These are phyloP conservation scores for Terana coerulea DNA, from an alignment of 768 basidiomycete genomes.

Conservation along the genomic window DNA sequence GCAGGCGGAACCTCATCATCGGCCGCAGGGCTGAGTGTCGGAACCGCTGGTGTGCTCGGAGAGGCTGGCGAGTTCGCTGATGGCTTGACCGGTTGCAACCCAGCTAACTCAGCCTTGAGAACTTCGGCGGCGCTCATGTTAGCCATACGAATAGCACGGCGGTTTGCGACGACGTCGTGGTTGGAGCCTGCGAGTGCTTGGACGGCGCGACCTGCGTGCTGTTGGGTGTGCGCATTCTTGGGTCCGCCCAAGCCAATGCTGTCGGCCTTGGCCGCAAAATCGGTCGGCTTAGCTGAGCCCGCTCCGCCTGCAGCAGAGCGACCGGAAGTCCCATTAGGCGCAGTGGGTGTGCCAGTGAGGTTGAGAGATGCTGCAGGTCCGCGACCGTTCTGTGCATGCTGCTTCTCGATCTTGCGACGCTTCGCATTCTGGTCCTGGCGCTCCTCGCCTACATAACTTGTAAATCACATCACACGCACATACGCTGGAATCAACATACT, in stretches of 20 bases:
- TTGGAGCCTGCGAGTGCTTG: slow-evolving; percentile 85
- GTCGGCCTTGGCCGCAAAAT: slow-evolving; percentile 71
- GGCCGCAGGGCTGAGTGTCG: slow-evolving; percentile 8
- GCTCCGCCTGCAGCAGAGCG: slow-evolving; percentile 62
- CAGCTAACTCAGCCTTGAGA: slow-evolving; percentile 84
- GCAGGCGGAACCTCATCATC: slow-evolving; percentile 6
- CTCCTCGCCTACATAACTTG: slow-evolving; percentile 70
- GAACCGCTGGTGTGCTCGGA: slow-evolving; percentile 15
- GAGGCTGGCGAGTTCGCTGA: slow-evolving; percentile 25
- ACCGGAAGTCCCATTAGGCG: slow-evolving; percentile 36
- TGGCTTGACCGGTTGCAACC: slow-evolving; percentile 40
- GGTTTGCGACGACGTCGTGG: slow-evolving; percentile 85
- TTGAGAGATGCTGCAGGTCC: slow-evolving; percentile 49
- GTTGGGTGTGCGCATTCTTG: slow-evolving; percentile 52
- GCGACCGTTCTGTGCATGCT: slow-evolving; percentile 22
- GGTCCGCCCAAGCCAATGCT: slow-evolving; percentile 72
- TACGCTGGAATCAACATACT: slow-evolving; percentile 40
- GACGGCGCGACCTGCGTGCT: slow-evolving; percentile 55
- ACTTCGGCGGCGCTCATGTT: slow-evolving; percentile 96
- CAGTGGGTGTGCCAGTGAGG: slow-evolving; percentile 43
- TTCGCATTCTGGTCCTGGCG: slow-evolving; percentile 91
- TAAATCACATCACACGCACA: neutral
- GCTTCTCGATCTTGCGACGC: slow-evolving; percentile 70
- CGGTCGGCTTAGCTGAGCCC: slow-evolving; percentile 35
- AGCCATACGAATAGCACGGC: slow-evolving; percentile 88